These are phyloP conservation scores for Cryphonectria nitschkei DNA, from an alignment of 2,329 filamentous ascomycete genomes.

Conservation along the genomic window DNA sequence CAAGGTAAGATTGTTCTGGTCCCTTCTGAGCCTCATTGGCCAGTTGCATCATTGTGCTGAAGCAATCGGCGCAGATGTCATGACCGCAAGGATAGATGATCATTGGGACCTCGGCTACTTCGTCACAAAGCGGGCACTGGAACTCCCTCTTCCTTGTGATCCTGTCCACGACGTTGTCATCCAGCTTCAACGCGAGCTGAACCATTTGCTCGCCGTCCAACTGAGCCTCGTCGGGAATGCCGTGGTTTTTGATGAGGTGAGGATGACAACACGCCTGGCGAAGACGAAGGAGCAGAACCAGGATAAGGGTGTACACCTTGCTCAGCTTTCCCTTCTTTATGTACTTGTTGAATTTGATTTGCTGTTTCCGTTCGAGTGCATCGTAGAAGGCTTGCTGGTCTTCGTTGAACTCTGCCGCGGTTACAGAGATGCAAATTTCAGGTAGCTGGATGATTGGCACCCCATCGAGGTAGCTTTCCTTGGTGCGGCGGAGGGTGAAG, in stretches of 20 bases:
- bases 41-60: slow-evolving; percentile 32
- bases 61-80: slow-evolving; percentile 36
- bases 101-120: slow-evolving; percentile 30
- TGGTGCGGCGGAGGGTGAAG: slow-evolving; percentile 78
- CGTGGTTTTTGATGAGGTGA: slow-evolving; percentile 54
- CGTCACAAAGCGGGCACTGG: slow-evolving; percentile 14
- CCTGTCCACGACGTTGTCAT: slow-evolving; percentile 27
- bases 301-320: slow-evolving; percentile 72
- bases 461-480: slow-evolving; percentile 75
- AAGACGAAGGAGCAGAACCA: slow-evolving; percentile 75
- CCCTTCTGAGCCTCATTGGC: neutral
- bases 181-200: slow-evolving; percentile 33
- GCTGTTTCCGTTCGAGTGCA: slow-evolving; percentile 32
- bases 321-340: slow-evolving; percentile 30
- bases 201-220: slow-evolving; percentile 36
- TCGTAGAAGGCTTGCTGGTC: slow-evolving; percentile 66
- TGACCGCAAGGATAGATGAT: slow-evolving; percentile 39
- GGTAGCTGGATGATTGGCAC: slow-evolving; percentile 71
- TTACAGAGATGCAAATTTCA: slow-evolving; percentile 60
- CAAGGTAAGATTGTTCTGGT: neutral
- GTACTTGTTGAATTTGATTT: slow-evolving; percentile 35
- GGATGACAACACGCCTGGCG: slow-evolving; percentile 80
- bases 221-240: slow-evolving; percentile 36
- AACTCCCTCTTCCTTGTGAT: slow-evolving; percentile 8
- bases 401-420: slow-evolving; percentile 65